Evolutionary conservation across 768 basidiomycete genomes (phyloP).

Genomic region (Auricularia sp.): DNA sequence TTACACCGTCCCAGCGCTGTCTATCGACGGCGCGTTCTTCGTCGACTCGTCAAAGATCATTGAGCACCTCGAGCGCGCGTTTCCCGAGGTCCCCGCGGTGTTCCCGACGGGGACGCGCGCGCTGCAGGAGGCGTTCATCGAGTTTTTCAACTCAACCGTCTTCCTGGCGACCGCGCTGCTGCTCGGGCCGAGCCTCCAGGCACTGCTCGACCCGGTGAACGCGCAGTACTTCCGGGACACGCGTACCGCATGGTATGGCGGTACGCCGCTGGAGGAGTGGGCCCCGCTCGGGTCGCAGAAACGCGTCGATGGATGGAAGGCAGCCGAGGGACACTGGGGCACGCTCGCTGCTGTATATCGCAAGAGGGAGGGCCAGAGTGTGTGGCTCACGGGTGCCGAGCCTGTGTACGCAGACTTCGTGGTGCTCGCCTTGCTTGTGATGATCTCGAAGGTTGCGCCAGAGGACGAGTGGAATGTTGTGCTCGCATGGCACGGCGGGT

Average conservation of each 20-base stretch:
- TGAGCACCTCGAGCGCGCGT: conserved; percentile 54
- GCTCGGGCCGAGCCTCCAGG: neutral
- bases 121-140: neutral
- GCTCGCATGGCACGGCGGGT: neutral
- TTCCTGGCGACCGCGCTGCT: neutral
- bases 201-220: neutral
- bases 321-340: neutral
- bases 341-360: neutral
- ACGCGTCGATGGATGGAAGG: neutral
- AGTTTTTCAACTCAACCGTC: neutral
- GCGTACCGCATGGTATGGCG: neutral
- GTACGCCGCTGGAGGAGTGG: neutral
- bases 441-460: neutral
- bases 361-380: neutral
- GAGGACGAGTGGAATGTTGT: neutral
- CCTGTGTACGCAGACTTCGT: neutral
- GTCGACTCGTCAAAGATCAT: conserved; percentile 55
- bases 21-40: conserved; percentile 16
- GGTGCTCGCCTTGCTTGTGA: neutral
- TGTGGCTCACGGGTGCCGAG: neutral
- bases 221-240: neutral
- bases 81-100: neutral
- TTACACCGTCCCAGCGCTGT: neutral
- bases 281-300: neutral
- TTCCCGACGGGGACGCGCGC: neutral